Conservation (phyloP, 129 eudicot species). For the Ambrosia artemisiifolia region DNA sequence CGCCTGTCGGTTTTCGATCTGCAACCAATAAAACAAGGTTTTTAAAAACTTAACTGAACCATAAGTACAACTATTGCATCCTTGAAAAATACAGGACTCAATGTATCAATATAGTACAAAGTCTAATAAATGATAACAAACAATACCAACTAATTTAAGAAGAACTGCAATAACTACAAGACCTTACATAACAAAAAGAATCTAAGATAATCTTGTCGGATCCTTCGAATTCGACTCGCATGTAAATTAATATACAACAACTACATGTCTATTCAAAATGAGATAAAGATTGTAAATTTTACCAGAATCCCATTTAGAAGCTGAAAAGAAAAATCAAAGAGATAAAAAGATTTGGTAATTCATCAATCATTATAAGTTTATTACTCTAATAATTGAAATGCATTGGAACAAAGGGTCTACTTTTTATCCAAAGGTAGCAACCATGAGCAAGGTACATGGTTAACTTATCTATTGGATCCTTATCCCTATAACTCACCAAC, state of each 20-base stretch:
- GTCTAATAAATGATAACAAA: background rate
- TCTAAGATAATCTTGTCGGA: background rate
- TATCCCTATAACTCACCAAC: too few species aligned
- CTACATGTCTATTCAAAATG: background rate
- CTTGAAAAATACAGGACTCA: background rate
- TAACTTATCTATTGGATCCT: too few species aligned
- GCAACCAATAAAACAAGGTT: constrained; percentile 15
- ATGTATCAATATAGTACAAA: background rate
- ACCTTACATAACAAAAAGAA: background rate
- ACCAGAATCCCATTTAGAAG: background rate
- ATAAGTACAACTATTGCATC: too few species aligned
- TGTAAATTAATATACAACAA: background rate
- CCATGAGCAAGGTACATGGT: constrained; percentile 7
- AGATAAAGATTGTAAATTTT: background rate
- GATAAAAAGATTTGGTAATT: too few species aligned
- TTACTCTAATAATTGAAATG: constrained; percentile 14
- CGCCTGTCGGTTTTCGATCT: constrained; percentile 33
- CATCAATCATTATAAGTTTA: background rate
- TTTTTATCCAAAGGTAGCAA: constrained; percentile 13
- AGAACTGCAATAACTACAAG: background rate
- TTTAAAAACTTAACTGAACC: background rate
- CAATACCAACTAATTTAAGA: background rate
- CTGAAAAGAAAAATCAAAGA: too few species aligned
- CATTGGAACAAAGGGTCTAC: background rate
- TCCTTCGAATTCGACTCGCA: background rate